Evolutionary conservation across 2,329 filamentous ascomycete genomes (phyloP).

Genomic region (Pezicula neosporulosa): DNA sequence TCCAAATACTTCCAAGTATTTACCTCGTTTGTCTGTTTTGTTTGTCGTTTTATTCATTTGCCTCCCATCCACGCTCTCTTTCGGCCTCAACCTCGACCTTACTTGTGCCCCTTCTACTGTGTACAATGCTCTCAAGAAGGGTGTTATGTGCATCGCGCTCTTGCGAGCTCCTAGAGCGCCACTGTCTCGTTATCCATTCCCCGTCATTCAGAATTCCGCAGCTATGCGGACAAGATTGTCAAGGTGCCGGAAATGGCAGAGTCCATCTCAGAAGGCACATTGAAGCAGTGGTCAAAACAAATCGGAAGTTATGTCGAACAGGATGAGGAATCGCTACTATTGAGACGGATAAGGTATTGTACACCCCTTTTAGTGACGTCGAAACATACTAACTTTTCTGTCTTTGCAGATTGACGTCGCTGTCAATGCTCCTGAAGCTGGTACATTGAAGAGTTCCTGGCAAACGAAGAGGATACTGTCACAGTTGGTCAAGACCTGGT

Average conservation of each 20-base stretch:
- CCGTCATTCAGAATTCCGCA: conserved; percentile 49
- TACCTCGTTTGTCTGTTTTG: background rate
- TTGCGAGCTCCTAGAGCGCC: conserved; percentile 23
- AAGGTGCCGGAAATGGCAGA: conserved; percentile 98
- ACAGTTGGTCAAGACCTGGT: conserved; percentile 89
- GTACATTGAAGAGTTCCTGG: conserved; percentile 90
- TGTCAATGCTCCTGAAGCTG: conserved; percentile 89
- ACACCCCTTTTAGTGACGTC: conserved; percentile 6
- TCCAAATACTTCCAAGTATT: background rate
- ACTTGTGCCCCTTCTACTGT: conserved; percentile 1
- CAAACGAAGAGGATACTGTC: conserved; percentile 92
- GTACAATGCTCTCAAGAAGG: conserved; percentile 28
- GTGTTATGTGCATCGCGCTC: conserved; percentile 27
- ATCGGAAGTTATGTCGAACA: conserved; percentile 91
- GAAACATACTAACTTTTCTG: conserved; percentile 3
- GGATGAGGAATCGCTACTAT: conserved; percentile 99
- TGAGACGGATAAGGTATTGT: conserved; percentile 89
- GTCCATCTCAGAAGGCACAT: conserved; percentile 93
- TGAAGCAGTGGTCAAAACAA: conserved; percentile 93
- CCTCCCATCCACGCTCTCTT: conserved; percentile 15
- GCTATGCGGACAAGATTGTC: conserved; percentile 76
- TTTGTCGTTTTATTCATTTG: conserved; percentile 3
- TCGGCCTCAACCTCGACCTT: conserved; percentile 8
- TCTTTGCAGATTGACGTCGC: conserved; percentile 80
- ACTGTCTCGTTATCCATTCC: conserved; percentile 36